Evolutionary conservation across 2,329 filamentous ascomycete genomes (phyloP), one percentile per base, ranked within the genome.

Genomic region (Fonsecaea nubica): DNA sequence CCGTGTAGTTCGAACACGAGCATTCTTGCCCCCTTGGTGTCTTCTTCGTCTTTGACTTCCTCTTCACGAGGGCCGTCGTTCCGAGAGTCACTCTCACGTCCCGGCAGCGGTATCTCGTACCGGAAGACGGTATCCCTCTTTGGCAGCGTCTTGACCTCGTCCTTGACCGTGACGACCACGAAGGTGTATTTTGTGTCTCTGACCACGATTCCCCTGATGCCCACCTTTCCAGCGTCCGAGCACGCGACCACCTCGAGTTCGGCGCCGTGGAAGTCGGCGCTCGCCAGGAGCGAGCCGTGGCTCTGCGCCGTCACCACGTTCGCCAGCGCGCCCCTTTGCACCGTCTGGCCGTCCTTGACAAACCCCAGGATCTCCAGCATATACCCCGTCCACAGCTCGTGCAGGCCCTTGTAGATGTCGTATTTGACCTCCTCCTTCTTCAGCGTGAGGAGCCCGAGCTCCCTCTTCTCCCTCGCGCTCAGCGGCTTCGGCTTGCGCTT

Each of bases 221-320:
- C 94, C 0, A 99, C 93, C 15, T 94, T 84, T 62, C 91, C 89
- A 15, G 90, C 86, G 76, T 93, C 97, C 35, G 86, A 81, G 77
- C 93, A 95, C 72, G 93, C 82, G 63, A 94, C 90, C 25, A 98
- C 92, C 79, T 93, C 88, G 21, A 97, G 77, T 72, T 88, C 82
- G 15, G 94, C 93, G 1, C 95, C 95, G 77, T 98, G 93, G 74
- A 93, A 94, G 79, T 99, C 95, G 1, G 93, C 94, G 64, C 90
- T 92, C 53, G 87, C 89, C 38, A 99, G 81, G 77, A 95, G 91
- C 60, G 75, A 77, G 21, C 81, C 81, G 69, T 80, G 78, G 50
- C 74, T 74, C 42, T 74, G 68, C 4, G 90, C 90, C 4, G 89
- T 91, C 9, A 66, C 40, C 70, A 72, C 65, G 61, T 64, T 58